phyloP scores from a whole-genome alignment of 73 alveolate species.

The Symbiodinium natans region DNA sequence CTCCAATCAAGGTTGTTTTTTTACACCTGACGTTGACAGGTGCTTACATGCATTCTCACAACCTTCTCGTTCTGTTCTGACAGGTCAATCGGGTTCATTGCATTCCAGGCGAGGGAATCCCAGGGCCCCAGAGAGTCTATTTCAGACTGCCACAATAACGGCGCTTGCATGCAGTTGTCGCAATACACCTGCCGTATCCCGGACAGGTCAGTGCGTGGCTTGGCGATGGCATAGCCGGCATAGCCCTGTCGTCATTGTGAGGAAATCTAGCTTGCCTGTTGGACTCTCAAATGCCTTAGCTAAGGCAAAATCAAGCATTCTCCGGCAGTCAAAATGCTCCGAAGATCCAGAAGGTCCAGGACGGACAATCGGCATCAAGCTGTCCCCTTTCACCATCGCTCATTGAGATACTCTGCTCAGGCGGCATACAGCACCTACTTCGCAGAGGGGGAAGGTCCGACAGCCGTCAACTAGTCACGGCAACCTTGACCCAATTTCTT shows the following conservation, averaged over 20 bases:
- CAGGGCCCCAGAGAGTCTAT: too few species aligned
- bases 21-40: too few species aligned
- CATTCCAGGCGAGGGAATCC: neutral
- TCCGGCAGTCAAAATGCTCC: neutral
- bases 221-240: neutral
- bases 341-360: slow-evolving; percentile 15
- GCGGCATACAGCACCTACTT: slow-evolving; percentile 8
- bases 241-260: neutral
- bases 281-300: neutral
- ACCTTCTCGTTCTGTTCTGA: too few species aligned
- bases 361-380: neutral
- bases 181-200: neutral
- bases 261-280: too few species aligned
- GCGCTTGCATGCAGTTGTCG: too few species aligned
- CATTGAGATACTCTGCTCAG: neutral
- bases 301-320: neutral
- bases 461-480: neutral
- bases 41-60: too few species aligned
- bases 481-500: neutral
- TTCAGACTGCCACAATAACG: too few species aligned
- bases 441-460: slow-evolving; percentile 2
- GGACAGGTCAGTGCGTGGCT: neutral
- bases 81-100: neutral
- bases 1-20: too few species aligned
- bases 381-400: too few species aligned